These are phyloP conservation scores for Herpotrichia juniperi DNA, from an alignment of 2,329 filamentous ascomycete species.

Conservation along the genomic window DNA sequence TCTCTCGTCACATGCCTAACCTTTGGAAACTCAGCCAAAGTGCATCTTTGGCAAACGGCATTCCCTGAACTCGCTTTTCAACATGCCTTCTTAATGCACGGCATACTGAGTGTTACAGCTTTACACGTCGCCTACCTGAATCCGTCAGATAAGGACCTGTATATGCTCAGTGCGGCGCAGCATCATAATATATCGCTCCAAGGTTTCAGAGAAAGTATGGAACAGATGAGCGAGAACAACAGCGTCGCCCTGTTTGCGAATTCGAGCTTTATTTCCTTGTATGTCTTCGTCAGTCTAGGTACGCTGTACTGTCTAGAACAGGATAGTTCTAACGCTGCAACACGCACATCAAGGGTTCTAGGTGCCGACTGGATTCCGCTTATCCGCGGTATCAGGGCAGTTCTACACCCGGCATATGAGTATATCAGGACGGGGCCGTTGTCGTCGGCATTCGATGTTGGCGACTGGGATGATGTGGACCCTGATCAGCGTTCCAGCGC, in stretches of 20 bases:
- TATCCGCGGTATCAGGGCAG: slow-evolving; percentile 16
- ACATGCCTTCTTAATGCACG: slow-evolving; percentile 20
- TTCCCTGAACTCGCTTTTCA: slow-evolving; percentile 20
- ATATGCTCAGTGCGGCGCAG: slow-evolving; percentile 11
- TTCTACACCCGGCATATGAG: slow-evolving; percentile 13
- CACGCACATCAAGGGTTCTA: slow-evolving; percentile 17
- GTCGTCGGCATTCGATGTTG: slow-evolving; percentile 13
- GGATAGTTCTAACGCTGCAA: background rate
- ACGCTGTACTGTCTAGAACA: slow-evolving; percentile 15
- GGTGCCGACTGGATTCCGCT: slow-evolving; percentile 28
- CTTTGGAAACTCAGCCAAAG: slow-evolving; percentile 9
- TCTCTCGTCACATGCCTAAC: slow-evolving; percentile 16
- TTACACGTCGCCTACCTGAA: slow-evolving; percentile 20
- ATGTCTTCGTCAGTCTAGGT: slow-evolving; percentile 24
- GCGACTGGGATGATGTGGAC: slow-evolving; percentile 18
- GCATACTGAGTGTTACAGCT: slow-evolving; percentile 22
- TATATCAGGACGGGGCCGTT: slow-evolving; percentile 19
- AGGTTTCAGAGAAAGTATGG: slow-evolving; percentile 17
- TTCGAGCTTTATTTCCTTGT: slow-evolving; percentile 19
- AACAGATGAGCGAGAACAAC: slow-evolving; percentile 7
- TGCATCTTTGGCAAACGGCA: slow-evolving; percentile 19
- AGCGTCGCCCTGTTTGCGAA: slow-evolving; percentile 21
- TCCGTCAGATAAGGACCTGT: slow-evolving; percentile 6
- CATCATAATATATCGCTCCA: slow-evolving; percentile 18
- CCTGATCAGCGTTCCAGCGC: slow-evolving; percentile 6